A percentile compares a stretch with the other conserved stretches of the same genome.
phyloP scores from a whole-genome alignment of 257 asterid species.

The Verbascum thapsus region DNA sequence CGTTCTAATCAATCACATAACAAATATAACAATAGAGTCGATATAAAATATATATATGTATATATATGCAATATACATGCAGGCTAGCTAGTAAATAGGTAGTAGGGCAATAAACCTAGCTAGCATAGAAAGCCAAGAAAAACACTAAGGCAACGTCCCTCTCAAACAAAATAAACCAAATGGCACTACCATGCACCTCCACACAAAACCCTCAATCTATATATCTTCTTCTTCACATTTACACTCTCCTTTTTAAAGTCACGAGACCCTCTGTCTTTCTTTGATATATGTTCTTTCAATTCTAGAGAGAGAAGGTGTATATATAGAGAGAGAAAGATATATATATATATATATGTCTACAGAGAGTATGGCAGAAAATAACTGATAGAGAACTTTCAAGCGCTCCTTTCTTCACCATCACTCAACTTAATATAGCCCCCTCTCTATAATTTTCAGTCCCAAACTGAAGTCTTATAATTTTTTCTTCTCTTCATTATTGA shows the following conservation, averaged over 20 bases:
- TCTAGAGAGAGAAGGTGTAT: constrained; percentile 44
- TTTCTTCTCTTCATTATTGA: constrained; percentile 34
- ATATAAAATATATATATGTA: neutral
- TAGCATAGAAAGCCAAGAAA: constrained; percentile 33
- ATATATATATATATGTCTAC: constrained; percentile 51
- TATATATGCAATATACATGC: constrained; percentile 30
- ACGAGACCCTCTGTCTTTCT: constrained; percentile 59
- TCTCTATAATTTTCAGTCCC: constrained; percentile 49
- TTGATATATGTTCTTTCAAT: constrained; percentile 52
- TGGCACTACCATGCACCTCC: constrained; percentile 34
- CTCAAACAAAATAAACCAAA: constrained; percentile 53
- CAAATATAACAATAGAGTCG: too few species aligned
- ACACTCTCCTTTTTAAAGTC: constrained; percentile 66
- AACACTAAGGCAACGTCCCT: constrained; percentile 54
- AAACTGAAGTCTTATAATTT: constrained; percentile 63
- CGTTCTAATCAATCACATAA: too few species aligned
- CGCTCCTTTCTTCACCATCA: constrained; percentile 69
- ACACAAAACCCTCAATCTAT: neutral
- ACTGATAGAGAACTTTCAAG: constrained; percentile 72
- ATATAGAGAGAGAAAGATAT: constrained; percentile 33
- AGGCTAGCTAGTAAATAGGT: constrained; percentile 29
- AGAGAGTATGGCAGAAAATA: constrained; percentile 63
- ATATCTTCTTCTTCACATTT: too few species aligned
- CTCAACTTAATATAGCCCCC: constrained; percentile 61
- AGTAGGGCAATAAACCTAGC: constrained; percentile 54